Evolutionary conservation across 768 basidiomycete genomes (phyloP).

Genomic region (Mycena venus): DNA sequence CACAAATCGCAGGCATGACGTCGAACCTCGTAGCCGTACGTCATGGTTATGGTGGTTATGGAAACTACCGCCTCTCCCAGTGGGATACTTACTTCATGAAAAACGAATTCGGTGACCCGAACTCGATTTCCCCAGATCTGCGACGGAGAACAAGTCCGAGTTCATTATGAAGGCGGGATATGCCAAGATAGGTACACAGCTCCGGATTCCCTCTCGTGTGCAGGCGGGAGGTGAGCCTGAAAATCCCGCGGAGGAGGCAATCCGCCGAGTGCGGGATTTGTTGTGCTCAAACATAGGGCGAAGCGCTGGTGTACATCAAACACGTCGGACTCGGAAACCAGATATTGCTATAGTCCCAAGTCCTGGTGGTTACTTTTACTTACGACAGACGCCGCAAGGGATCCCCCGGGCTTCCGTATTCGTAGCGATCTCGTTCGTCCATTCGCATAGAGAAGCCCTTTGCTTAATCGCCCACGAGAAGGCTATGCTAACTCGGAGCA

Average conservation of each 20-base stretch:
- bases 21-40: not conserved
- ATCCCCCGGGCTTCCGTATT: not conserved
- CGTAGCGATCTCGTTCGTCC: not conserved
- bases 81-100: not conserved
- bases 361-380: not conserved
- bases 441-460: not conserved
- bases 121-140: not conserved
- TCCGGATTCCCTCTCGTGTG: not conserved
- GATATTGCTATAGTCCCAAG: not conserved
- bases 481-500: not conserved
- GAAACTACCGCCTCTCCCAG: no score
- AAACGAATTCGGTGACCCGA: not conserved
- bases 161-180: not conserved
- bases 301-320: conserved; percentile 17
- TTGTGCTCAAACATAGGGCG: not conserved
- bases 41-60: not conserved
- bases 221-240: not conserved
- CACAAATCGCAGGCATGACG: not conserved
- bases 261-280: conserved; percentile 20
- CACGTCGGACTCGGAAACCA: conserved; percentile 11
- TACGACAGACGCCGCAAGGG: not conserved
- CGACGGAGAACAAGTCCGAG: not conserved
- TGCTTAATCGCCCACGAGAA: not conserved
- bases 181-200: not conserved
- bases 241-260: not conserved